Conservation (phyloP, 495 filamentous ascomycete genomes). For the Lophiotrema nucula region DNA sequence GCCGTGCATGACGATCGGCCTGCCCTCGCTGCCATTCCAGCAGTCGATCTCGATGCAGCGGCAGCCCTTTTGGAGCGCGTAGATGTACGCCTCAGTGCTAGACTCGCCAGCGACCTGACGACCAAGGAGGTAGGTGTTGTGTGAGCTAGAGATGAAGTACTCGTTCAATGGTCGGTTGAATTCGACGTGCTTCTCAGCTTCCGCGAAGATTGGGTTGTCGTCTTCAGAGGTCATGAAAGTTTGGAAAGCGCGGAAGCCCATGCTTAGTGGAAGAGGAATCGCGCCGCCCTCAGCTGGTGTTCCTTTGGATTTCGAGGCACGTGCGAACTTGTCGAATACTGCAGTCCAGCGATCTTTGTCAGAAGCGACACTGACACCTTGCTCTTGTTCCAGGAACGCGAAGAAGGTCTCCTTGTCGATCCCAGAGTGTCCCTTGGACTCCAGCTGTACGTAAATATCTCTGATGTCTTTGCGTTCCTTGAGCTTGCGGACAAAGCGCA, state of each 20-base stretch:
- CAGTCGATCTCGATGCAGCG: constrained; percentile 97
- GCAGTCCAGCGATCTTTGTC: constrained; percentile 65
- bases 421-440: constrained; percentile 55
- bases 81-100: constrained; percentile 91
- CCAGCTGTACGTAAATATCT: constrained; percentile 60
- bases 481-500: constrained; percentile 73
- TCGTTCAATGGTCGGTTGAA: constrained; percentile 89
- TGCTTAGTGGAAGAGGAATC: constrained; percentile 44
- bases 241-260: constrained; percentile 73
- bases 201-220: constrained; percentile 47
- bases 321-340: constrained; percentile 72
- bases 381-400: constrained; percentile 67
- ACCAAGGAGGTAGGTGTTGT: constrained; percentile 94
- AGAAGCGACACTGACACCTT: constrained; percentile 70
- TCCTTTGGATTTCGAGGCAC: constrained; percentile 57
- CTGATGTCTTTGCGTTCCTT: constrained; percentile 81
- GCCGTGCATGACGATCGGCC: constrained; percentile 86
- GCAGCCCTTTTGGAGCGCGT: constrained; percentile 81
- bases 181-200: constrained; percentile 49
- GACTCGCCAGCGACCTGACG: constrained; percentile 86
- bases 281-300: constrained; percentile 39
- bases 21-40: constrained; percentile 87
- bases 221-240: constrained; percentile 71
- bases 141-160: constrained; percentile 97
- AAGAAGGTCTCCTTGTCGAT: constrained; percentile 66